A percentile compares a stretch with the other conserved stretches of the same genome.
phyloP scores from a whole-genome alignment of 306 rosid species.

The Aeschynomene evenia region DNA sequence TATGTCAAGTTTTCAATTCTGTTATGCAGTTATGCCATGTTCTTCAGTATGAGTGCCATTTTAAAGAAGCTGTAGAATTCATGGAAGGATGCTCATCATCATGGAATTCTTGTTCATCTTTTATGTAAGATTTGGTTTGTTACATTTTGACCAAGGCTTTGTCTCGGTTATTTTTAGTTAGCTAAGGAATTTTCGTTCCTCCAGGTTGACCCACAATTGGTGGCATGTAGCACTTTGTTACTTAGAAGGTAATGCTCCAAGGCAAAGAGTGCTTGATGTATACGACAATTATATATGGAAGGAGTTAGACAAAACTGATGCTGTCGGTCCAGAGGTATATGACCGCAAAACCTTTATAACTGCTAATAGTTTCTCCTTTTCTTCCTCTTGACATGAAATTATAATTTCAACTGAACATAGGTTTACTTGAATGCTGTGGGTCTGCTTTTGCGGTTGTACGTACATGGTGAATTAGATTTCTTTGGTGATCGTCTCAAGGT shows the following conservation, averaged over 20 bases:
- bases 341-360: constrained; percentile 7
- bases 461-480: constrained; percentile 52
- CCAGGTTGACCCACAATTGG: constrained; percentile 98
- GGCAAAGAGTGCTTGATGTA: constrained; percentile 51
- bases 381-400: constrained; percentile 2
- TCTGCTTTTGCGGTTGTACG: constrained; percentile 62
- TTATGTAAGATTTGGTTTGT: constrained; percentile 54
- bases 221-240: constrained; percentile 97
- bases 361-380: neutral
- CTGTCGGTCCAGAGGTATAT: constrained; percentile 52
- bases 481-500: constrained; percentile 56
- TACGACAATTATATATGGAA: constrained; percentile 83
- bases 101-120: constrained; percentile 62
- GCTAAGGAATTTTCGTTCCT: constrained; percentile 8
- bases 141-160: constrained; percentile 2
- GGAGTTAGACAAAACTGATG: constrained; percentile 69
- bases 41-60: constrained; percentile 69
- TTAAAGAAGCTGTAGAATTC: constrained; percentile 82
- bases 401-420: constrained; percentile 43
- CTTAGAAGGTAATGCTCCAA: constrained; percentile 76
- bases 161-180: constrained; percentile 17
- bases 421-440: constrained; percentile 82
- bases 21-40: constrained; percentile 83
- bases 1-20: constrained; percentile 22
- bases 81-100: constrained; percentile 79